These are phyloP conservation scores for Leptographium procerum DNA, from an alignment of 2,329 filamentous ascomycete genomes.

Conservation along the genomic window DNA sequence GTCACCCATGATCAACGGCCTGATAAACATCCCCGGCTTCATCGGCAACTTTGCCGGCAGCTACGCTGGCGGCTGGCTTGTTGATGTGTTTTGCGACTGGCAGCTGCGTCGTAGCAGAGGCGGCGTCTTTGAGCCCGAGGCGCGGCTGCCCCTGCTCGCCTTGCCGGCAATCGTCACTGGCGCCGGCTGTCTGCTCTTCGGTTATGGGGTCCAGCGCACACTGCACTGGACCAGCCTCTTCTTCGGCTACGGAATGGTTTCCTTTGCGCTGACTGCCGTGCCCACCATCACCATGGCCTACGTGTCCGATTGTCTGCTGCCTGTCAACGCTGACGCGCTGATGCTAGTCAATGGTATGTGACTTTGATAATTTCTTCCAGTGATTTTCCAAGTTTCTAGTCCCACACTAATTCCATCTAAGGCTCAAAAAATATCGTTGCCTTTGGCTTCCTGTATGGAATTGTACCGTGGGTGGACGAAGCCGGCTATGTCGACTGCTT, in stretches of 20 bases:
- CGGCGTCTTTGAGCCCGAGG: conserved; percentile 17
- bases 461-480: conserved; percentile 27
- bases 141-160: conserved; percentile 20
- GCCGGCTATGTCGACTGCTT: conserved; percentile 18
- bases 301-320: conserved; percentile 13
- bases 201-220: conserved; percentile 28
- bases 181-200: conserved; percentile 33
- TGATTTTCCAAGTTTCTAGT: neutral
- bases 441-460: conserved; percentile 33
- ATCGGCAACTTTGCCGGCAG: conserved; percentile 31
- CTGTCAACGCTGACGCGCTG: conserved; percentile 20
- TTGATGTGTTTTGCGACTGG: conserved; percentile 27
- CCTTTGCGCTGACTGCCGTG: neutral
- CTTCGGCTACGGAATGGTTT: conserved; percentile 22
- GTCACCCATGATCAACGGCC: conserved; percentile 18
- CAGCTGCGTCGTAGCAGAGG: conserved; percentile 17
- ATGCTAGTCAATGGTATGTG: conserved; percentile 21
- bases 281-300: conserved; percentile 7
- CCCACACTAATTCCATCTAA: conserved; percentile 3
- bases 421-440: conserved; percentile 33
- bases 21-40: conserved; percentile 21
- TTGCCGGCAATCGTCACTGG: conserved; percentile 29
- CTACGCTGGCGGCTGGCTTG: conserved; percentile 29
- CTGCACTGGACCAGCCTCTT: conserved; percentile 30
- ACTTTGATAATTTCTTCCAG: neutral